Percentiles rank a stretch among this genome's conserved stretches.
Evolutionary conservation across 1,284 basidiomycete species (phyloP).

Genomic region (Cerrena zonata): DNA sequence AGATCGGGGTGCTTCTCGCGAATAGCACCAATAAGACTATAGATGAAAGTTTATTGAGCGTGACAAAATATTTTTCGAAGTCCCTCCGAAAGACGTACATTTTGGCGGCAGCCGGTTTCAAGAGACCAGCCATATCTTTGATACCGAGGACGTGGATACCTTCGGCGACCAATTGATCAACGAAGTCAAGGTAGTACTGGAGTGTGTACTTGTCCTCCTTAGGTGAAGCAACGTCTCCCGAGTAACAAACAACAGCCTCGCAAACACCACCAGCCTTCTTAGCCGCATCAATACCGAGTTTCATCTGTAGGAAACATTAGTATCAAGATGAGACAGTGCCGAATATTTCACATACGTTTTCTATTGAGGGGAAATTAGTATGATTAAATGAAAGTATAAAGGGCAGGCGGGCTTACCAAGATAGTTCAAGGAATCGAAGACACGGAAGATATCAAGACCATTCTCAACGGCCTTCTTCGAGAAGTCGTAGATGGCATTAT

Average conservation of each 20-base stretch:
- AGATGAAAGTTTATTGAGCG: constrained; percentile 5
- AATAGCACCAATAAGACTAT: constrained; percentile 85
- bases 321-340: neutral
- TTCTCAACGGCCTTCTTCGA: constrained; percentile 98
- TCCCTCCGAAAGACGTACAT: constrained; percentile 45
- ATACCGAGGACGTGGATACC: constrained; percentile 97
- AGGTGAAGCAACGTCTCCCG: constrained; percentile 92
- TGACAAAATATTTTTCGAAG: neutral
- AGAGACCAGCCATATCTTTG: constrained; percentile 98
- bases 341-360: constrained; percentile 44
- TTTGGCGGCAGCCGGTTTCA: constrained; percentile 92
- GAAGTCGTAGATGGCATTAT: constrained; percentile 99
- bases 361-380: constrained; percentile 30
- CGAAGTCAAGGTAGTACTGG: constrained; percentile 95
- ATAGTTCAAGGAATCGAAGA: constrained; percentile 99
- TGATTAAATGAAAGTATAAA: neutral
- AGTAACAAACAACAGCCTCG: constrained; percentile 98
- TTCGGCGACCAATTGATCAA: constrained; percentile 88
- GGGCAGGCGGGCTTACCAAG: constrained; percentile 56
- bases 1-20: constrained; percentile 95
- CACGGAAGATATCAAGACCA: constrained; percentile 98
- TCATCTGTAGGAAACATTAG: constrained; percentile 55
- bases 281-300: constrained; percentile 94
- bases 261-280: constrained; percentile 99
- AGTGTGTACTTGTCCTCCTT: constrained; percentile 98